Percentiles rank a stretch among this genome's conserved stretches.
Conservation (phyloP, 257 asterid species). For the Haberlea rhodopensis region DNA sequence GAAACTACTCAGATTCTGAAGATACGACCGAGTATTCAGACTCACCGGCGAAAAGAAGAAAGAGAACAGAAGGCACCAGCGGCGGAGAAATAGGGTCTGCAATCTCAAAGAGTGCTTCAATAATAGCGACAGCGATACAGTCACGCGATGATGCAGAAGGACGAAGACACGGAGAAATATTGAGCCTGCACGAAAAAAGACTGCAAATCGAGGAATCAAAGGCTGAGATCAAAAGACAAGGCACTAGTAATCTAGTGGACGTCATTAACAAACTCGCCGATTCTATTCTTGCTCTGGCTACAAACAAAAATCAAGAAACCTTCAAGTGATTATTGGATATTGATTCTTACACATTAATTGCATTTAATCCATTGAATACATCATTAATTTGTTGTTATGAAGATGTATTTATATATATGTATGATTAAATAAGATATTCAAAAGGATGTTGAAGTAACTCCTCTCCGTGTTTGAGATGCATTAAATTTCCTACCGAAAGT, state of each 20-base stretch:
- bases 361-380: not conserved
- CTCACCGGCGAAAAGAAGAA: slow-evolving; percentile 68
- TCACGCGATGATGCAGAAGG: slow-evolving; percentile 49
- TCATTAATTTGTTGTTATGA: not conserved
- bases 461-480: not conserved
- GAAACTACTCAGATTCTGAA: slow-evolving; percentile 29
- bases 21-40: slow-evolving; percentile 58
- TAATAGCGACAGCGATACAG: slow-evolving; percentile 43
- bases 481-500: not conserved
- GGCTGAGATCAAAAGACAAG: slow-evolving; percentile 74
- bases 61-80: slow-evolving; percentile 36
- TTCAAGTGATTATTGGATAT: not conserved
- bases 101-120: slow-evolving; percentile 46
- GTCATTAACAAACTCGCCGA: slow-evolving; percentile 81
- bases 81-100: slow-evolving; percentile 38
- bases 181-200: slow-evolving; percentile 65
- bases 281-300: slow-evolving; percentile 69
- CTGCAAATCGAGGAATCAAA: slow-evolving; percentile 74
- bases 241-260: slow-evolving; percentile 70
- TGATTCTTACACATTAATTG: not conserved
- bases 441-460: not conserved
- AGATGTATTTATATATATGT: no score
- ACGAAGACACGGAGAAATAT: slow-evolving; percentile 61
- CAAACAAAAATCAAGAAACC: slow-evolving; percentile 24
- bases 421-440: not conserved